A percentile compares a stretch with the other conserved stretches of the same genome.
Conservation (phyloP, 2,329 filamentous ascomycete species). For the Pseudocercospora vitis region DNA sequence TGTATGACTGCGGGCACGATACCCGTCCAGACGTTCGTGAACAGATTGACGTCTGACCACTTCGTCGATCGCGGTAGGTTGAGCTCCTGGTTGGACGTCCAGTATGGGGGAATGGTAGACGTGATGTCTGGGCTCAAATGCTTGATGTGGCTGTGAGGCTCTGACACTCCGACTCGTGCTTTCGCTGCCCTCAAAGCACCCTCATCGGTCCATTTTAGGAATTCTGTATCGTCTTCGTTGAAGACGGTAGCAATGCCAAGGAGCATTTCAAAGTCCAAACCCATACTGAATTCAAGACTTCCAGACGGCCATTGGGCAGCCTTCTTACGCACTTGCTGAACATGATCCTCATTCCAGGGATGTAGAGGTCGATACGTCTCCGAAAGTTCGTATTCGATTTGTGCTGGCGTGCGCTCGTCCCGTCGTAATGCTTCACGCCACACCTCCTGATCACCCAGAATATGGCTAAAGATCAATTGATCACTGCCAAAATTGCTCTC, state of each 20-base stretch:
- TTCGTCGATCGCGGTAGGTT: constrained; percentile 19
- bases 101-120: constrained; percentile 26
- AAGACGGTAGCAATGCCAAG: constrained; percentile 32
- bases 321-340: constrained; percentile 28
- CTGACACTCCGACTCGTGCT: constrained; percentile 10
- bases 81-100: constrained; percentile 26
- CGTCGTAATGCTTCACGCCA: constrained; percentile 39
- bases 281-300: constrained; percentile 38
- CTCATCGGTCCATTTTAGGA: constrained; percentile 25
- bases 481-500: constrained; percentile 36
- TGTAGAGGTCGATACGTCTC: constrained; percentile 17
- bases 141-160: constrained; percentile 15
- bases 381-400: constrained; percentile 16
- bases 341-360: constrained; percentile 22
- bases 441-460: constrained; percentile 36
- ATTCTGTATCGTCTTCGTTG: constrained; percentile 32
- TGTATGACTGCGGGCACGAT: constrained; percentile 31
- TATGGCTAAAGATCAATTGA: constrained; percentile 39
- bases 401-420: constrained; percentile 35
- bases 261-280: constrained; percentile 32
- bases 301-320: constrained; percentile 40
- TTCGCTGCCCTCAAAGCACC: constrained; percentile 21
- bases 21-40: constrained; percentile 31
- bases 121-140: constrained; percentile 27
- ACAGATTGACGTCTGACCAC: constrained; percentile 29